Base-by-base conservation (phyloP, 129 eudicot species). In the Ambrosia artemisiifolia region DNA sequence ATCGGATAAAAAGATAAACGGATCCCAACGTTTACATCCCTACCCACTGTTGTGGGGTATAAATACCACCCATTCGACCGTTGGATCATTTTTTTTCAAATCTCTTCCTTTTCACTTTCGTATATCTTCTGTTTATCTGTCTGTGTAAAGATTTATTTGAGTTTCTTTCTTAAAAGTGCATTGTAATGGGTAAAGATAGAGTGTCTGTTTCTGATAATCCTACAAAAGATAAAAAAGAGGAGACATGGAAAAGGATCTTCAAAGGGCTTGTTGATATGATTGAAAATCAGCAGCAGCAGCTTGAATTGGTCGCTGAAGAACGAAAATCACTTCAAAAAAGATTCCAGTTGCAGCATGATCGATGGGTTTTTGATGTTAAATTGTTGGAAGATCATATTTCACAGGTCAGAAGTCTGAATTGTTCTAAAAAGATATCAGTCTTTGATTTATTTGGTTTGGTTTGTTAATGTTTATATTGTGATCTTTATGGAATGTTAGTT, bases 161-260 rank as follows among this genome's bases (percentile, higher is more conserved):
- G n/a, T n/a, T n/a, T n/a, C n/a, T n/a, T n/a, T n/a, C n/a, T n/a
- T n/a, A n/a, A n/a, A n/a, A n/a, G 72, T 70, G 76, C 77, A 63
- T 44, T 53, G 47, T 67, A 20, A 90, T 87, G 96, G 84, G 77
- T 28, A 80, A 62, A 46, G 70, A 56, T 18, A 85, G 67, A 79
- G 72, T 40, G 63, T 57, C 82, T 6, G 16, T 34, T 18, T 24
- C 50, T 3, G 53, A 54, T 32, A 51, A 75, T 18, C 32, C 80
- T 2, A 17, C 83, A 5, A 64, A 64, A 54, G 89, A 80, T 65
- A 86, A 83, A 32, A 68, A 78, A 56, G 87, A 64, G 30, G 87
- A 64, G 30, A 43, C 90, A 63, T 83, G 97, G 95, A 63, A 82
- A 11, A 72, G 60, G 30, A 69, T 91, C 66, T 88, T 88, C 62